Evolutionary conservation across 1,139 yeast species (phyloP).

Genomic region (Kluyveromyces marxianus): DNA sequence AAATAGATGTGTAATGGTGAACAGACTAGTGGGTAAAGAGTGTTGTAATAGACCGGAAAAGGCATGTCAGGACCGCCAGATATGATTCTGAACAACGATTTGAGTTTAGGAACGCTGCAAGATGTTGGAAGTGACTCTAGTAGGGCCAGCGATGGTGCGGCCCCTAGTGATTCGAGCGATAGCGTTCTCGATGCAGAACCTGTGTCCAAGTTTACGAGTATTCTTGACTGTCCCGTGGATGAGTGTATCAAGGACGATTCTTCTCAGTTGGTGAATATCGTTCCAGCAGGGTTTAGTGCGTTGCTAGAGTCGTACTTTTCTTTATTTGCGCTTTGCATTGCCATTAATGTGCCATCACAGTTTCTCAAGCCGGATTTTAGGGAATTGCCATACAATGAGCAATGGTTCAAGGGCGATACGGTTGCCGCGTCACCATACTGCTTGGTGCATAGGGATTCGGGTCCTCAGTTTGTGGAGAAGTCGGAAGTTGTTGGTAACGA

Average conservation of each 20-base stretch:
- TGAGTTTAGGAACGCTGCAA: no score
- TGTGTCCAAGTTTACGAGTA: neutral
- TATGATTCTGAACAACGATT: no score
- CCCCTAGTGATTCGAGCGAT: neutral
- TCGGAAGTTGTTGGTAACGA: conserved; percentile 8
- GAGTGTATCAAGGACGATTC: neutral
- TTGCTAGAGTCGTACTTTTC: conserved; percentile 25
- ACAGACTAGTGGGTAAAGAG: no score
- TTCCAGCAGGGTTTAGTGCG: conserved; percentile 20
- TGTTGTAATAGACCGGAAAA: no score
- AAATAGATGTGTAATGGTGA: no score
- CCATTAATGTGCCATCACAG: conserved; percentile 18
- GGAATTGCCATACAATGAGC: conserved; percentile 17
- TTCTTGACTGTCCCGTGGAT: conserved; percentile 1
- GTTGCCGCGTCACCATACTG: conserved; percentile 6
- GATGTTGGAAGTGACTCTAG: no score
- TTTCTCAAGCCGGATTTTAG: conserved; percentile 19
- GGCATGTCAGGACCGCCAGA: no score
- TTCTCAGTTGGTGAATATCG: conserved; percentile 7
- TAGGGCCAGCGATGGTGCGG: no score
- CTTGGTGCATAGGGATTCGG: conserved; percentile 6
- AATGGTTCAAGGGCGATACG: conserved; percentile 20
- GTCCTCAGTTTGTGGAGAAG: conserved; percentile 8
- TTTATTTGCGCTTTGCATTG: conserved; percentile 20
- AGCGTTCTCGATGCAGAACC: neutral